Evolutionary conservation across 2,329 filamentous ascomycete genomes (phyloP).

Genomic region (Chaetomiaceae sp.): DNA sequence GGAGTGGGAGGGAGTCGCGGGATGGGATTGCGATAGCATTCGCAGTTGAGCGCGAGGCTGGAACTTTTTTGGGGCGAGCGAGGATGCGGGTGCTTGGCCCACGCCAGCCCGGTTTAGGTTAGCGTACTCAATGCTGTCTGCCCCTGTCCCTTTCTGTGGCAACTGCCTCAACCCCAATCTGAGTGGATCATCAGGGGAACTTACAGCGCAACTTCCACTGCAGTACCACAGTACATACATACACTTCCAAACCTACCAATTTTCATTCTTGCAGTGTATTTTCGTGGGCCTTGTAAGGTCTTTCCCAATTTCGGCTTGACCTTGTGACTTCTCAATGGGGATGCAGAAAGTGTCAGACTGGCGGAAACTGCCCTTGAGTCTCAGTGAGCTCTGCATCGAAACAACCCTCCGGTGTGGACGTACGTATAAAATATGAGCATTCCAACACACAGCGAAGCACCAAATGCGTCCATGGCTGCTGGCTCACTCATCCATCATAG

Average conservation of each 20-base stretch:
- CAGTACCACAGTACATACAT: no score
- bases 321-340: neutral
- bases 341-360: slow-evolving; percentile 62
- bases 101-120: slow-evolving; percentile 30
- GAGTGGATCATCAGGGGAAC: no score
- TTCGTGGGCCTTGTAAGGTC: no score
- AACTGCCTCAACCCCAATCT: no score
- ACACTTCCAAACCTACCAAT: no score
- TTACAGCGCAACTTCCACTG: no score
- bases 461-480: no score
- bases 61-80: slow-evolving; percentile 39
- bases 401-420: slow-evolving; percentile 88
- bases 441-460: no score
- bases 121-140: slow-evolving; percentile 14
- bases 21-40: slow-evolving; percentile 12
- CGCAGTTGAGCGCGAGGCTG: slow-evolving; percentile 37
- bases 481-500: neutral
- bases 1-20: neutral
- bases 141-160: no score
- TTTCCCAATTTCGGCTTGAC: no score
- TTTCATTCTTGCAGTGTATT: no score
- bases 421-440: no score
- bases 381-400: slow-evolving; percentile 87
- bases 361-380: slow-evolving; percentile 76
- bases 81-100: slow-evolving; percentile 19